Base-by-base conservation (phyloP, 2,329 filamentous ascomycete species). In the Knufia petricola region DNA sequence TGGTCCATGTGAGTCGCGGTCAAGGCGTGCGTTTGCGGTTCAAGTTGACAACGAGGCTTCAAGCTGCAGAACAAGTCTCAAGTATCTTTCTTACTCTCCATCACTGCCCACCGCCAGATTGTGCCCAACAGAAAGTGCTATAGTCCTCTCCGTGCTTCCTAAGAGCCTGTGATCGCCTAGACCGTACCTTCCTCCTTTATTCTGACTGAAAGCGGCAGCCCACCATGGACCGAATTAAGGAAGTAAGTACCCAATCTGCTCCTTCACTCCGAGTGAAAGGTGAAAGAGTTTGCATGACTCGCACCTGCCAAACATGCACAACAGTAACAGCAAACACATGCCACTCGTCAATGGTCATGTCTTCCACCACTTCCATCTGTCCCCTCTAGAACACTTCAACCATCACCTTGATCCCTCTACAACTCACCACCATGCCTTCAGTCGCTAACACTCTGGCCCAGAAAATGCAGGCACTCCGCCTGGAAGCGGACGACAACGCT, bases 391-490 rank as follows among this genome's bases (percentile, higher is more conserved):
- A 46, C 38, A 31, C 26, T 50, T 23, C 37, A 34, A 48, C 36
- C 19, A 17, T 17, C 24, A 26, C 4, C 34, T 38, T 52, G 53
- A 55, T 55, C 52, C 56, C 34, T 57, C 41, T 34, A 50, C 32
- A 13, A 36, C 4, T n/a, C 32, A n/a, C 30, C 32, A 50, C 20
- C 51, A 53, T 60, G 57, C 51, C 55, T 46, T 44, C 50, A 30
- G 21, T 41, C 38, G 56, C 59, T 60, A 56, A 63, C 54, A 50
- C 53, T 48, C 50, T 54, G 52, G 48, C 52, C 63, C 52, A 95
- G 90, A 90, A 88, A 83, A 90, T 95, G 87, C 85, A 85, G 75
- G 77, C 83, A 70, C 87, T 98, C 75, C 89, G 90, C 67, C 73
- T 90, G 71, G 87, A 96, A 79, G 85, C 87, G 64, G 92, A 96